These are phyloP conservation scores for Cucumis hystrix DNA, from an alignment of 306 rosid species.

Conservation along the genomic window DNA sequence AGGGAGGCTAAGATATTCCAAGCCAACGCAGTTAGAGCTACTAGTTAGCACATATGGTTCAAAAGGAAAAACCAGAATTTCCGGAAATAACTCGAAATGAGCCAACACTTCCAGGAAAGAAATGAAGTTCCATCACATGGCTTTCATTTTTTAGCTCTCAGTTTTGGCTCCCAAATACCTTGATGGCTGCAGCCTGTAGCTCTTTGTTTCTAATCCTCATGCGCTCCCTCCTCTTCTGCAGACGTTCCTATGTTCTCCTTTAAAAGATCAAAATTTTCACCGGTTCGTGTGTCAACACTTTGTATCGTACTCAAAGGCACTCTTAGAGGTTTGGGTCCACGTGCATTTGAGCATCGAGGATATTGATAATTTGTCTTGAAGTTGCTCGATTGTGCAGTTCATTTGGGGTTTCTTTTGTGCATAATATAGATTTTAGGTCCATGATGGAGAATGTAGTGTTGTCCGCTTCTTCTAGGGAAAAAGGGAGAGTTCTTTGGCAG, in stretches of 20 bases:
- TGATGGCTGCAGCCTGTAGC: neutral
- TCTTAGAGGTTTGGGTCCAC: neutral
- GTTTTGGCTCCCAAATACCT: neutral
- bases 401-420: neutral
- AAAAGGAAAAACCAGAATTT: neutral
- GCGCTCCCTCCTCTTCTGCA: neutral
- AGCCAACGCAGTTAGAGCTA: neutral
- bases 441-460: neutral
- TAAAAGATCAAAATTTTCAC: neutral
- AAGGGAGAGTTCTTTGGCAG: neutral
- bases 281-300: neutral
- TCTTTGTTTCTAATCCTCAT: neutral
- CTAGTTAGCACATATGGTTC: no score
- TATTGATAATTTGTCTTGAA: neutral
- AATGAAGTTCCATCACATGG: neutral
- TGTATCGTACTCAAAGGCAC: neutral
- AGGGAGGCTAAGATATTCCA: neutral
- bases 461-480: neutral
- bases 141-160: neutral
- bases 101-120: neutral
- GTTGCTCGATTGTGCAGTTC: neutral
- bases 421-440: neutral
- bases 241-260: neutral
- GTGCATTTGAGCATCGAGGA: neutral
- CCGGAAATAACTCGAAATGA: neutral